A percentile compares a stretch with the other conserved stretches of the same genome.
Evolutionary conservation across 1,284 basidiomycete species (phyloP).

Genomic region (Ustilago hordei): DNA sequence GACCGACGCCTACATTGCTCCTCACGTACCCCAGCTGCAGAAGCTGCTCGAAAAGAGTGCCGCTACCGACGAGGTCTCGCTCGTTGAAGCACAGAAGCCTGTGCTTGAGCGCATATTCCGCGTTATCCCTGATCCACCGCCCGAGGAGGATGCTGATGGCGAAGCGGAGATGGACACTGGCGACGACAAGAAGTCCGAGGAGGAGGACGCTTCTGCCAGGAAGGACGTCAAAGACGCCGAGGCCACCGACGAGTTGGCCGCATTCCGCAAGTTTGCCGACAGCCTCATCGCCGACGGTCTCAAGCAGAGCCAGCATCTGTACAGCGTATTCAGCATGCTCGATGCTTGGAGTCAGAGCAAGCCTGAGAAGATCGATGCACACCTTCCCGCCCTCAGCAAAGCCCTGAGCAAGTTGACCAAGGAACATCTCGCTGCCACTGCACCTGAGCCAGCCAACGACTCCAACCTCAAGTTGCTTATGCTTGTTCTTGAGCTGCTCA

Average conservation of each 20-base stretch:
- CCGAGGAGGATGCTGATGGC: conserved; percentile 57
- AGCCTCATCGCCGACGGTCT: conserved; percentile 83
- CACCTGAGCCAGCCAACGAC: conserved; percentile 52
- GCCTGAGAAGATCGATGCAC: conserved; percentile 84
- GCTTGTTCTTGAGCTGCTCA: conserved; percentile 73
- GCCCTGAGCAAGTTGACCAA: conserved; percentile 87
- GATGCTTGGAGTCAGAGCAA: conserved; percentile 86
- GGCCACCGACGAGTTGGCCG: conserved; percentile 74
- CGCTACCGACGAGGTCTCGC: conserved; percentile 47
- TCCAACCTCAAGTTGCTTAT: conserved; percentile 72
- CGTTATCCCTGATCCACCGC: conserved; percentile 76
- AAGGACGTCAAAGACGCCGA: conserved; percentile 39
- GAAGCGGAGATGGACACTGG: conserved; percentile 71
- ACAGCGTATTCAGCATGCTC: conserved; percentile 86
- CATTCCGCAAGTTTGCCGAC: conserved; percentile 84
- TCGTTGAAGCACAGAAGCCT: conserved; percentile 61
- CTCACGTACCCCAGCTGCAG: conserved; percentile 84
- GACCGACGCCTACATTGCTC: conserved; percentile 83
- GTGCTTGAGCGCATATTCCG: conserved; percentile 87
- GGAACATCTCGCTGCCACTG: conserved; percentile 80
- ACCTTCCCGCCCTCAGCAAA: conserved; percentile 82
- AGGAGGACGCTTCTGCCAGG: conserved; percentile 64
- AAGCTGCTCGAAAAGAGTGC: conserved; percentile 77
- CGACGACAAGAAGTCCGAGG: conserved; percentile 79
- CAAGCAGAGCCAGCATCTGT: conserved; percentile 79